Base-by-base conservation (phyloP, 208 protist species). In the Wallacemonas sp. region DNA sequence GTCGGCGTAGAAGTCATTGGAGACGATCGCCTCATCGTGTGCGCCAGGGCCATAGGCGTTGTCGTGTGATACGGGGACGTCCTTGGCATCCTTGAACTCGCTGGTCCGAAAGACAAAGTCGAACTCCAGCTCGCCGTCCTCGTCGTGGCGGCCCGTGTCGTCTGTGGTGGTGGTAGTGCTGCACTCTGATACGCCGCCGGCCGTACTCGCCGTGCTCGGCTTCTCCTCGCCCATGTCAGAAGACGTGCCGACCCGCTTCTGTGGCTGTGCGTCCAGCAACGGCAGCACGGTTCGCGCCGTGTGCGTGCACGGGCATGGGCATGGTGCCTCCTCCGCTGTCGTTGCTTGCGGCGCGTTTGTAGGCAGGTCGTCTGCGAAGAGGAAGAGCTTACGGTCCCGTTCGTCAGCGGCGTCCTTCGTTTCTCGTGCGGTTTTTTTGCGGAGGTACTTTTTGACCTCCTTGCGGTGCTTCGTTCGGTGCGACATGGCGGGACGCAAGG, bases 401-500 rank as follows among this genome's bases (percentile, higher is more conserved):
- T 75, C 68, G n/a, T 83, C 72, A 1, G 85, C 81, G 46, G 76
- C 61, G 6, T 72, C 71, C 19, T 61, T 68, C 26, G 78, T 60
- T 30, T 70, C 66, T 32, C 75, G 70, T 49, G 81, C 82, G 11
- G 70, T 72, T 36, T 82, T 76, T 23, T 81, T 72, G 56, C 84
- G 79, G 12, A 80, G 64, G 71, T 89, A 92, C 19, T 80, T 78
- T 56, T 88, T 90, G n/a, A 94, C 85, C 46, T 88, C 80, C 21
- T 80, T 78, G 0, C 88, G 73, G 68, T 90, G 88, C 56, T 87
- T 79, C 6, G 76, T 74, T 36, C 85, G 78, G 61, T 58, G 52
- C 17, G 17, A 21, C 52, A 58, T 58, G 9, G 16, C 48, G 24
- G 3, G n/a, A n/a, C n/a, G n/a, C n/a, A n/a, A n/a, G n/a, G n/a